Evolutionary conservation across 305 asterid species (phyloP), one percentile per base, ranked within the genome.

Genomic region (Euphrasia arctica): DNA sequence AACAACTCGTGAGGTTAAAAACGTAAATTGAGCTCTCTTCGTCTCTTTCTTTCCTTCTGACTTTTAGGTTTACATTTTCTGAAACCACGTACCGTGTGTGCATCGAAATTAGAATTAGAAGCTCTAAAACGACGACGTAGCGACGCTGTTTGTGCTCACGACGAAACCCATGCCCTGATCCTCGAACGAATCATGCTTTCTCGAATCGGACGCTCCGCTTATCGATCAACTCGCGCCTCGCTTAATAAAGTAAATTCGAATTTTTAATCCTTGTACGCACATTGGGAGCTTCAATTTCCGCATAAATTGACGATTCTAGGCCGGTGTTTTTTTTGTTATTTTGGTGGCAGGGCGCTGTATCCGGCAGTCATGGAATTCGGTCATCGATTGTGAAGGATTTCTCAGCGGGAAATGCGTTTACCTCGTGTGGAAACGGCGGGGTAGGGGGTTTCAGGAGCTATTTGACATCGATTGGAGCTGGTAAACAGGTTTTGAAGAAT

Each of bases 401-500:
- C 64, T 48, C 65, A 3, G 29, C 75, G 3, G 75, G 71, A 13
- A 73, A 71, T 58, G 72, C 68, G 69, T 60, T 71, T 57, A 47
- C 64, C 59, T 54, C 78, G 54, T 63, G 70, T 59, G 47, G 41
- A 61, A 76, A 80, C 51, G 73, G 72, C 4, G 83, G 81, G 29
- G 58, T 77, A 59, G 82, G 84, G 82, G 60, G 78, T 56, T 36
- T 66, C 72, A 78, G 85, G 67, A 76, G 73, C 42, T 84, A 81
- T 80, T 71, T 81, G 70, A 74, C 90, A 31, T 72, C 80, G 31
- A 63, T 73, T 70, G 79, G 86, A 61, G 81, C 78, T 60, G 85
- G 77, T 22, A 78, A 66, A 59, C 79, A 75, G 74, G 54, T 58
- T 55, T n/a, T 31, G 65, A 76, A 62, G 50, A 58, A 55, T 54